phyloP scores from a whole-genome alignment of 1,284 basidiomycete species.

The Cutaneotrichosporon cutaneum region DNA sequence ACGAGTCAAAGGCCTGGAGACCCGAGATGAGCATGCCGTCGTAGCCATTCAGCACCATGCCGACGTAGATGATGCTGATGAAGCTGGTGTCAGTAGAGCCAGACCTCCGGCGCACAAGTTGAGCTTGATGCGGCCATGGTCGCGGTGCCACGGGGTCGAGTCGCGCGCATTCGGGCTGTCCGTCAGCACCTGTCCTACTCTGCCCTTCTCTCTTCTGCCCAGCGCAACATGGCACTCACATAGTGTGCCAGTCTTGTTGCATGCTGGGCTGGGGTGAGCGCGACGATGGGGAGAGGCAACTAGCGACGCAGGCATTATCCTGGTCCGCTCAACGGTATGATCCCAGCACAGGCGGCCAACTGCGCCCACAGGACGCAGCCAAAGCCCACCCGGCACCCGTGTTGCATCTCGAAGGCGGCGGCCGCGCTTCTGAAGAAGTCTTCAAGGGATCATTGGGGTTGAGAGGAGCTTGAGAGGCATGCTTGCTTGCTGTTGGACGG shows the following conservation, averaged over 20 bases:
- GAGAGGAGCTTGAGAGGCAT: not conserved
- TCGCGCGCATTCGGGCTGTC: slow-evolving; percentile 49
- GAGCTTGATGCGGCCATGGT: slow-evolving; percentile 52
- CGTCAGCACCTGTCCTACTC: slow-evolving; percentile 6
- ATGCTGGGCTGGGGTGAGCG: slow-evolving; percentile 36
- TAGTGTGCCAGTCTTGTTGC: slow-evolving; percentile 44
- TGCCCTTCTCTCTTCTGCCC: not conserved
- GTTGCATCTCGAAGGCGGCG: slow-evolving; percentile 40
- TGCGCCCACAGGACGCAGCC: slow-evolving; percentile 4
- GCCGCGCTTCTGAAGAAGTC: slow-evolving; percentile 3
- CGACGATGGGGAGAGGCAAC: slow-evolving; percentile 39
- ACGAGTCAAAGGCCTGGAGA: slow-evolving; percentile 50
- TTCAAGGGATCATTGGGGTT: slow-evolving; percentile 12
- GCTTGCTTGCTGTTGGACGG: slow-evolving; percentile 1
- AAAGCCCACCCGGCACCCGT: slow-evolving; percentile 45
- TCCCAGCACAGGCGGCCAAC: slow-evolving; percentile 50
- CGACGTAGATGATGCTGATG: slow-evolving; percentile 53
- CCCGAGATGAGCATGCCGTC: slow-evolving; percentile 52
- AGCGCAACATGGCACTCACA: slow-evolving; percentile 38
- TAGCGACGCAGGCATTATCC: slow-evolving; percentile 56
- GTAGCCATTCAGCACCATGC: slow-evolving; percentile 54
- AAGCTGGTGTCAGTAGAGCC: slow-evolving; percentile 35
- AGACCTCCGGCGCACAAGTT: slow-evolving; percentile 51
- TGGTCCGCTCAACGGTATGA: slow-evolving; percentile 56
- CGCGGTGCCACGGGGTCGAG: slow-evolving; percentile 45